Evolutionary conservation across 1,284 basidiomycete genomes (phyloP), one percentile per base, ranked within the genome.

Genomic region (Rhizopogon hawkerae): DNA sequence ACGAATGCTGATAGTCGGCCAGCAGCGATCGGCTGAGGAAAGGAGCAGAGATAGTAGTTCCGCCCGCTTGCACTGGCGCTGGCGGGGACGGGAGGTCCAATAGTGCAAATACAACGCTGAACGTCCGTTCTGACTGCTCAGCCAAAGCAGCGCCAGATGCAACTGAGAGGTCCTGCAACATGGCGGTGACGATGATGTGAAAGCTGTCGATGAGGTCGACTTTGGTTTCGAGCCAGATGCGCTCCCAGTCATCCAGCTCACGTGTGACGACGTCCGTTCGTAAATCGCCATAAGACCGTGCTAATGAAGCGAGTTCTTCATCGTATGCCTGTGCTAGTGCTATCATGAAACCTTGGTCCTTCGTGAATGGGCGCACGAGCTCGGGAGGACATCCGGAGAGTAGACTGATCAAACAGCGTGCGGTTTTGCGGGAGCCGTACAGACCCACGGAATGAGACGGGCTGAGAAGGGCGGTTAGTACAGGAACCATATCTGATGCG

Each of bases 201-300:
- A 85, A 83, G 10, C 72, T 62, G 55, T 88, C 85, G 21, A 89
- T 62, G 14, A 88, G 64, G n/a, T 78, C 75, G 5, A 83, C 78
- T 66, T 88, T 88, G 5, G 81, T 81, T 49, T 81, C 76, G 3
- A 87, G 68, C 74, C 79, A 83, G 39, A 84, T 72, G 16, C 68
- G 70, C 55, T 84, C 78, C 83, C 83, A 86, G 42, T 84, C 75
- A 56, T 81, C 79, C 13, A 73, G 63, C 10, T 69, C 64, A 45
- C 67, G 66, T 35, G 62, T 49, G 13, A 56, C 50, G 35, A 54
- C 29, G 31, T 57, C 54, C 11, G 62, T 53, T 3, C 73, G 59
- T 4, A 71, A 57, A 7, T 81, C 81, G 1, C 85, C 83, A 50
- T 86, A 84, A 0, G 78, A 78, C 21, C 69, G 70, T 1, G 81